Conservation (phyloP, 2,329 filamentous ascomycete species). For the Xenosphaeropsis pyriputrescens region DNA sequence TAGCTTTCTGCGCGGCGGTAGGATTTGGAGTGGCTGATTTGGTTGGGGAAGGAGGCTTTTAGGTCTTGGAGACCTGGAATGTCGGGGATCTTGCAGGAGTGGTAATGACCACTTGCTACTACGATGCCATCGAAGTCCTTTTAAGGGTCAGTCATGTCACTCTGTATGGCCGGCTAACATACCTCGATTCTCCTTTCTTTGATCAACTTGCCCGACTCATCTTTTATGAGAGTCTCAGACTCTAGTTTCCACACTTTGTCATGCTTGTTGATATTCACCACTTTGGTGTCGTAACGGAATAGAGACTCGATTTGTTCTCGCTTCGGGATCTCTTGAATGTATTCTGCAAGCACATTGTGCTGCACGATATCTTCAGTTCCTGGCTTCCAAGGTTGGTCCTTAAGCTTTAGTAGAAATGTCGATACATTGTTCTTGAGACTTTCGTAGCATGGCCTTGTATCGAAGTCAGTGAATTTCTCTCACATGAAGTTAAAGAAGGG, state of each 20-base stretch:
- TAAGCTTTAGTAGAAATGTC: slow-evolving; percentile 4
- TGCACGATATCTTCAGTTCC: slow-evolving; percentile 4
- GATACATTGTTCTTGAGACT: slow-evolving; percentile 4
- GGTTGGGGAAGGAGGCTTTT: slow-evolving; percentile 34
- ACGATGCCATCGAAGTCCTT: slow-evolving; percentile 47
- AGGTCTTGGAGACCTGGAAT: slow-evolving; percentile 42
- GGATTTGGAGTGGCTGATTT: slow-evolving; percentile 54
- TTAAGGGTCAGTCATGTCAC: too few relatives aligned
- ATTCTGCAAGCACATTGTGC: slow-evolving; percentile 8
- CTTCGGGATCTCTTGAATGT: slow-evolving; percentile 4
- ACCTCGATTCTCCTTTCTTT: too few relatives aligned
- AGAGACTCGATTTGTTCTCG: too few relatives aligned
- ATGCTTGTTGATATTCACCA: too few relatives aligned
- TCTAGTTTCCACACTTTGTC: too few relatives aligned
- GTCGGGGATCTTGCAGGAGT: slow-evolving; percentile 44
- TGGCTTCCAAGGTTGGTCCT: slow-evolving; percentile 3
- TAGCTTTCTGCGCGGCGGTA: slow-evolving; percentile 51
- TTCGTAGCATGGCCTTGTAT: slow-evolving; percentile 2
- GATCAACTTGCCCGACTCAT: too few relatives aligned
- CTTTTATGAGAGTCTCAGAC: too few relatives aligned
- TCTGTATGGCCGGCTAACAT: too few relatives aligned
- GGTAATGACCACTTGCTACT: slow-evolving; percentile 53
- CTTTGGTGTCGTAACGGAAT: too few relatives aligned
- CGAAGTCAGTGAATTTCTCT: not conserved
- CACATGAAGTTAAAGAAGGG: not conserved